phyloP scores from a whole-genome alignment of 805 yeast genomes.

The Kazachstania martiniae region DNA sequence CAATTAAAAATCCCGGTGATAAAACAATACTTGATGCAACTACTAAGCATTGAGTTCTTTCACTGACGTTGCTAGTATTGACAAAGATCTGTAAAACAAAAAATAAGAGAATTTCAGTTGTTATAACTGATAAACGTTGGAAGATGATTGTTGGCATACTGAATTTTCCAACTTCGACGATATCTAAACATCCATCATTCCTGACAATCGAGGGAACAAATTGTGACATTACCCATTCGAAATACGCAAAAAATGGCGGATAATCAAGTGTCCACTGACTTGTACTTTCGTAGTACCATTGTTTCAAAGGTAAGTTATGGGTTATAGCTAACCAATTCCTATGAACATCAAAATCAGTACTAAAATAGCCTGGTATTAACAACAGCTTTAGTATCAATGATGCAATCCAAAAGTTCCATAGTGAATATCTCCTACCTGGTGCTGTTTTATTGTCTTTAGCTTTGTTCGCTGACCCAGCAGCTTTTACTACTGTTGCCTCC shows the following conservation, averaged over 20 bases:
- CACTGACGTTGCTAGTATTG: slow-evolving; percentile 33
- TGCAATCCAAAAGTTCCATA: slow-evolving; percentile 61
- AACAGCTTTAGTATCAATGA: slow-evolving; percentile 48
- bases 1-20: slow-evolving; percentile 81
- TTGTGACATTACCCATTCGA: slow-evolving; percentile 70
- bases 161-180: slow-evolving; percentile 54
- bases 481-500: no score
- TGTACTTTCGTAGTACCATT: slow-evolving; percentile 78
- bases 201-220: slow-evolving; percentile 55
- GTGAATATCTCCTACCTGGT: slow-evolving; percentile 38
- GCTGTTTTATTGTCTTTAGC: slow-evolving; percentile 8
- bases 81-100: slow-evolving; percentile 63
- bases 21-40: slow-evolving; percentile 72
- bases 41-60: slow-evolving; percentile 44
- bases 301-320: slow-evolving; percentile 50
- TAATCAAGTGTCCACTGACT: slow-evolving; percentile 92
- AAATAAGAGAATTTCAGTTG: slow-evolving; percentile 64
- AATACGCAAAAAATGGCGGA: slow-evolving; percentile 96
- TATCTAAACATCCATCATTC: slow-evolving; percentile 67
- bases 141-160: slow-evolving; percentile 72
- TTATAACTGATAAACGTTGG: slow-evolving; percentile 73
- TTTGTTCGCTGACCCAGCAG: slow-evolving; percentile 1
- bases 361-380: slow-evolving; percentile 71
- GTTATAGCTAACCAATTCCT: slow-evolving; percentile 96
- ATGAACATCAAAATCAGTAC: slow-evolving; percentile 96